These are phyloP conservation scores for Irpex rosettiformis DNA, from an alignment of 1,284 basidiomycete genomes.

Conservation along the genomic window DNA sequence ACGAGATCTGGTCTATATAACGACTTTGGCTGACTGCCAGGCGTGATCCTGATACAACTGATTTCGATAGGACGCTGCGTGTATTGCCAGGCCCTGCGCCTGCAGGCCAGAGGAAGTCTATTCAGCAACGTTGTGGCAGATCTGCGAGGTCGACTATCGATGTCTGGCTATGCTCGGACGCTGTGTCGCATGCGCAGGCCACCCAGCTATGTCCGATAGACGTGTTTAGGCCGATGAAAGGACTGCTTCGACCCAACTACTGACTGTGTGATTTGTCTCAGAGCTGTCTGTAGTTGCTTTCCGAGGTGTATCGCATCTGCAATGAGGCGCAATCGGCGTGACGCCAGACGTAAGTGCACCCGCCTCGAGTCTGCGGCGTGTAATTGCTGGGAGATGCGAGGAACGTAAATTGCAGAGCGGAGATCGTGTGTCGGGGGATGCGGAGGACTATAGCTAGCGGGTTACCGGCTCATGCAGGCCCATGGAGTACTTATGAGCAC, in stretches of 20 bases:
- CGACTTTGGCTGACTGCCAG: background rate
- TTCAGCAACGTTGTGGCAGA: background rate
- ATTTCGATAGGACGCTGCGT: background rate
- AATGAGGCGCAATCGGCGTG: background rate
- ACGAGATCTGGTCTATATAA: no score
- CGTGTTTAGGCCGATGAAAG: background rate
- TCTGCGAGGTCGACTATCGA: conserved; percentile 1
- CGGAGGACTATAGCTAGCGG: no score
- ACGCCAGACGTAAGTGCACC: background rate
- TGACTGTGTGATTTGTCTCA: background rate
- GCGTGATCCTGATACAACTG: background rate
- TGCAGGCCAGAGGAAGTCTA: background rate
- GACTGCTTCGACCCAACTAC: background rate
- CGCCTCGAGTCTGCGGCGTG: background rate
- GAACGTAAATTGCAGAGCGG: background rate
- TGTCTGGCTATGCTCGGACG: background rate
- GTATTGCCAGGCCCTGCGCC: background rate
- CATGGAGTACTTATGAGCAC: no score
- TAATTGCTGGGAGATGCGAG: background rate
- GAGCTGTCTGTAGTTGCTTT: background rate
- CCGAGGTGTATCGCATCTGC: background rate
- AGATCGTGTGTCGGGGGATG: background rate
- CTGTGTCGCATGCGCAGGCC: background rate
- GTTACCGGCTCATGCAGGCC: no score
- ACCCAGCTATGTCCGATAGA: background rate